Conservation (phyloP, 2,329 filamentous ascomycete species). For the Aaosphaeria arxii region DNA sequence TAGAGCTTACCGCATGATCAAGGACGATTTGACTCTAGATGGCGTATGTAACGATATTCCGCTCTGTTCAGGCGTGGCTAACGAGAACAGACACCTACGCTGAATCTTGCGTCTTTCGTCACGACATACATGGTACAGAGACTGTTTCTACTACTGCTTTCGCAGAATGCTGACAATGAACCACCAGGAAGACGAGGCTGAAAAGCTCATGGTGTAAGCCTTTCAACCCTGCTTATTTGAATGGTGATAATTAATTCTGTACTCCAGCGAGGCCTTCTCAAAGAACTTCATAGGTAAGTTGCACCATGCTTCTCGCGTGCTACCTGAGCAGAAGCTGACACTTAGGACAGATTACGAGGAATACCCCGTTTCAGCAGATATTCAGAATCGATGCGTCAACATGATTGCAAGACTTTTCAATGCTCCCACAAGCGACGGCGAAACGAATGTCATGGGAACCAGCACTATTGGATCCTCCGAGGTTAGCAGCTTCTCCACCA, state of each 20-base stretch:
- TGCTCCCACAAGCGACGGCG: constrained; percentile 58
- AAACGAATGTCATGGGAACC: constrained; percentile 72
- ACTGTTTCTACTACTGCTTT: neutral
- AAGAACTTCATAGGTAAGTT: constrained; percentile 72
- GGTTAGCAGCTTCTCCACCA: constrained; percentile 60
- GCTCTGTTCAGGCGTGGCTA: neutral
- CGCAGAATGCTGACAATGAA: neutral
- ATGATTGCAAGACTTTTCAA: constrained; percentile 79
- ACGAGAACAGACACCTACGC: constrained; percentile 22
- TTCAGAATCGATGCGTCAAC: constrained; percentile 68
- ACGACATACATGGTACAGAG: constrained; percentile 91
- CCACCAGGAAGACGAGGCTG: constrained; percentile 80
- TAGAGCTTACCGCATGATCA: constrained; percentile 86
- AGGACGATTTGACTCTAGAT: constrained; percentile 84
- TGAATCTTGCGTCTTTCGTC: constrained; percentile 84
- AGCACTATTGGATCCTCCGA: constrained; percentile 88
- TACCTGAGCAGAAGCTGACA: no score
- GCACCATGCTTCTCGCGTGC: constrained; percentile 5
- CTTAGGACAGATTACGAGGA: constrained; percentile 41
- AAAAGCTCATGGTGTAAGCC: constrained; percentile 85
- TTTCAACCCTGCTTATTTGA: constrained; percentile 41
- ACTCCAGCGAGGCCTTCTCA: constrained; percentile 66
- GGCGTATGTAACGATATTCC: constrained; percentile 56
- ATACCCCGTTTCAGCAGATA: constrained; percentile 50
- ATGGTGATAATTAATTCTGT: constrained; percentile 4